Evolutionary conservation across 148 eudicot species (phyloP), one percentile per base, ranked within the genome.

Genomic region (Mesembryanthemum crystallinum): DNA sequence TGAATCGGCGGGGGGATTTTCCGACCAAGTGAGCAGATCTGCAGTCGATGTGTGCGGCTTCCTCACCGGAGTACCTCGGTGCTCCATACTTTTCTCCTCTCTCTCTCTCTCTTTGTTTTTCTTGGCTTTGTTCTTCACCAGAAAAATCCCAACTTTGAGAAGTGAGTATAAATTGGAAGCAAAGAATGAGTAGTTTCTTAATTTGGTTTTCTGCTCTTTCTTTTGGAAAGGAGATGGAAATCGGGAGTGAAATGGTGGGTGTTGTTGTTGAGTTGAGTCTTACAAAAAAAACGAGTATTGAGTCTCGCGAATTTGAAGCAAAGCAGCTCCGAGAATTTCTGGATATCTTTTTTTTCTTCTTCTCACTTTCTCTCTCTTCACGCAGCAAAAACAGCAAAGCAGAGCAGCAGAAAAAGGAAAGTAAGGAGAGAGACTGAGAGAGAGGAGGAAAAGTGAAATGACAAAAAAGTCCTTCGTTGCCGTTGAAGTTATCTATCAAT

Each of bases 1-100:
- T 1, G 85, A 79, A 76, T 81, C 81, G 24, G 86, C 75, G 33
- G 84, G 66, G 8, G 93, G 89, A 78, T 70, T 85, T 68, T 89
- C 93, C 66, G 89, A 77, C 98, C 98, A 93, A 18, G 96, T 85
- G 37, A 93, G 84, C 81, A 93, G 93, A 93, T 93, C 96, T 81
- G 97, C 91, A 4, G 97, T 90, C 39, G 93, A 89, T 5, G 97
- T 89, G 86, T 92, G 91, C 8, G 97, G 86, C 82, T 89, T 89
- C 69, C 96, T 86, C 81, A 90, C 96, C 74, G 96, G 96, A 23
- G 95, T 87, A 23, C 72, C 78, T 23, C 84, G 42, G 33, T 82
- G 78, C 11, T 82, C 84, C 84, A 82, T 82, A 28, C 45, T 35
- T 62, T 11, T 1, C 0, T 15, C 15, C 32, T 23, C 57, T 30